Percentiles rank a stretch among this genome's conserved stretches.
phyloP scores from a whole-genome alignment of 495 filamentous ascomycete species.

The Polyplosphaeria fusca region DNA sequence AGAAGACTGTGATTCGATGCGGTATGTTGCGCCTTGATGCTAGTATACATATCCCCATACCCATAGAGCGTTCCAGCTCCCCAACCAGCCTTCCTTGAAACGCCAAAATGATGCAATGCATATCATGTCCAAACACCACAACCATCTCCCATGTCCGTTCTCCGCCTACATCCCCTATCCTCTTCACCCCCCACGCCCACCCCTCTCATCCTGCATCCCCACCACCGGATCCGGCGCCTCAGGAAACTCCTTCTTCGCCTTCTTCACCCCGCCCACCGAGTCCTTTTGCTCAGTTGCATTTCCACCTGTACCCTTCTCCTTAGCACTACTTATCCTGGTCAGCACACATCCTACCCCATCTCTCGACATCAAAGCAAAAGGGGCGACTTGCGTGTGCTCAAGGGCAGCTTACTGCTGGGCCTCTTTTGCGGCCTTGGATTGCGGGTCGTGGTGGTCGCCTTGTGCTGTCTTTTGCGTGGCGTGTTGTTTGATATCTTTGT shows the following conservation, averaged over 20 bases:
- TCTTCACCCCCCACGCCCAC: conserved; percentile 39
- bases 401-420: conserved; percentile 43
- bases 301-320: conserved; percentile 29
- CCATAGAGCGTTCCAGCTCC: no score
- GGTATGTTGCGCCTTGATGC: no score
- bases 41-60: no score
- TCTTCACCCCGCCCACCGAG: conserved; percentile 44
- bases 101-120: no score
- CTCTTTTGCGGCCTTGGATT: conserved; percentile 40
- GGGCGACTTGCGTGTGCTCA: neutral
- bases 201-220: conserved; percentile 70
- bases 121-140: no score
- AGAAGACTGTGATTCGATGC: no score
- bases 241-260: conserved; percentile 62
- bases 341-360: neutral
- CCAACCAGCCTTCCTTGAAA: no score
- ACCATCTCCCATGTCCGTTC: no score
- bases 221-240: conserved; percentile 63
- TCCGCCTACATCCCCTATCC: neutral
- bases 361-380: neutral
- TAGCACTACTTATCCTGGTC: conserved; percentile 34
- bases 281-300: conserved; percentile 47
- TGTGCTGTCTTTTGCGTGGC: conserved; percentile 2
- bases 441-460: conserved; percentile 46
- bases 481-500: conserved; percentile 19